phyloP scores from a whole-genome alignment of 176 grass and related monocot species.

The Rhynchospora tenuis region DNA sequence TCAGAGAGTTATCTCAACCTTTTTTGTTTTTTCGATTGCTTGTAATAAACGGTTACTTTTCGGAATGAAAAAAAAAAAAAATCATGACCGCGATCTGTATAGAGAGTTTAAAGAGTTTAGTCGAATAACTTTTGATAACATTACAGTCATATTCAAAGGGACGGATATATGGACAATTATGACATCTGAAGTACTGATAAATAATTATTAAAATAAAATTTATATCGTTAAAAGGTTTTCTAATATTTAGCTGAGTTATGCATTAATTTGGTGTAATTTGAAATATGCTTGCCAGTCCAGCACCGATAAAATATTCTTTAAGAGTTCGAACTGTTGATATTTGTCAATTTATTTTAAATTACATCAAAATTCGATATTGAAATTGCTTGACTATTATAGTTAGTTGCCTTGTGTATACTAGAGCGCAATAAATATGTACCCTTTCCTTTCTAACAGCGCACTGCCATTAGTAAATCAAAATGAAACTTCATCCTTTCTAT shows the following conservation, averaged over 20 bases:
- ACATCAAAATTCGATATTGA: neutral
- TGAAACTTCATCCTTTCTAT: neutral
- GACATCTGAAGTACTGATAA: neutral
- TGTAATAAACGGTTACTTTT: neutral
- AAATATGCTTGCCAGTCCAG: neutral
- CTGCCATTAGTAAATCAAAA: conserved; percentile 5
- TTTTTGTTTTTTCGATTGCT: neutral
- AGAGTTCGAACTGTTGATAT: neutral
- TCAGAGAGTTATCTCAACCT: no score
- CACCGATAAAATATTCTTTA: neutral
- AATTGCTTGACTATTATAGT: neutral
- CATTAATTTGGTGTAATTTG: no score
- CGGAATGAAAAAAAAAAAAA: no score
- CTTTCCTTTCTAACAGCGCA: neutral
- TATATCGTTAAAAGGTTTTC: no score
- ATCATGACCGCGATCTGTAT: neutral
- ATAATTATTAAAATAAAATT: neutral
- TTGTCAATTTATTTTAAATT: neutral
- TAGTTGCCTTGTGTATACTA: neutral
- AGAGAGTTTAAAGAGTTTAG: neutral
- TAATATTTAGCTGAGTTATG: no score
- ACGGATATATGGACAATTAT: neutral
- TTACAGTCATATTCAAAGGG: neutral
- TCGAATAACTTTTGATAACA: neutral
- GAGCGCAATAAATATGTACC: neutral